Evolutionary conservation across 352 stramenopile genomes (phyloP).

Genomic region (Phytopythium ostracodes): DNA sequence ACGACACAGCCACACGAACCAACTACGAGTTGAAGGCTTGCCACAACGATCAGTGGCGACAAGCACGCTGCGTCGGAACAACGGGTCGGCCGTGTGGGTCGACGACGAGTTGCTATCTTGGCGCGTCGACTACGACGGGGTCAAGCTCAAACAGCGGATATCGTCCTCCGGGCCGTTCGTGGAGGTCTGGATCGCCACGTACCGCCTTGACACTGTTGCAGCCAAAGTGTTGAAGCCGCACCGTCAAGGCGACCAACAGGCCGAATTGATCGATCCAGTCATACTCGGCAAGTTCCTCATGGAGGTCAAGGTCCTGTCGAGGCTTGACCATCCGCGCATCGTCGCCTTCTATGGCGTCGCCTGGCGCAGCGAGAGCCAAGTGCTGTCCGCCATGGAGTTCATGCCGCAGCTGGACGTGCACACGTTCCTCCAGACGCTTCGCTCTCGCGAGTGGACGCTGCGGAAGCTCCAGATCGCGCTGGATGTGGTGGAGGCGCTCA

Average conservation of each 20-base stretch:
- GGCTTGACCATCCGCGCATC: conserved; percentile 46
- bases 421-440: conserved; percentile 14
- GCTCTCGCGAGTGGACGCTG: conserved; percentile 17
- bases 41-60: not conserved
- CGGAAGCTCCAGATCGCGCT: conserved; percentile 38
- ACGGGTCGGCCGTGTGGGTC: conserved; percentile 19
- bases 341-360: conserved; percentile 45
- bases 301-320: conserved; percentile 45
- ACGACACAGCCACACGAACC: not conserved
- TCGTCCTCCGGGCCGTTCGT: conserved; percentile 22
- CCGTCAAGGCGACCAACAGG: conserved; percentile 16
- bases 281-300: conserved; percentile 41
- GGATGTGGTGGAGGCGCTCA: conserved; percentile 38
- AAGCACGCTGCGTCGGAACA: not conserved
- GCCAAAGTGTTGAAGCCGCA: conserved; percentile 35
- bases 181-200: conserved; percentile 39
- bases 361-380: conserved; percentile 29
- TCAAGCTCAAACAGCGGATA: conserved; percentile 21
- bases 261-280: conserved; percentile 18
- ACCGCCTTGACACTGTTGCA: conserved; percentile 31
- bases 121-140: conserved; percentile 29
- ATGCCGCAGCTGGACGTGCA: conserved; percentile 37
- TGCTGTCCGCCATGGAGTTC: conserved; percentile 43
- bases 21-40: not conserved
- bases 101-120: conserved; percentile 36